Evolutionary conservation across 495 filamentous ascomycete species (phyloP).

Genomic region (Aspergillus heteromorphus): DNA sequence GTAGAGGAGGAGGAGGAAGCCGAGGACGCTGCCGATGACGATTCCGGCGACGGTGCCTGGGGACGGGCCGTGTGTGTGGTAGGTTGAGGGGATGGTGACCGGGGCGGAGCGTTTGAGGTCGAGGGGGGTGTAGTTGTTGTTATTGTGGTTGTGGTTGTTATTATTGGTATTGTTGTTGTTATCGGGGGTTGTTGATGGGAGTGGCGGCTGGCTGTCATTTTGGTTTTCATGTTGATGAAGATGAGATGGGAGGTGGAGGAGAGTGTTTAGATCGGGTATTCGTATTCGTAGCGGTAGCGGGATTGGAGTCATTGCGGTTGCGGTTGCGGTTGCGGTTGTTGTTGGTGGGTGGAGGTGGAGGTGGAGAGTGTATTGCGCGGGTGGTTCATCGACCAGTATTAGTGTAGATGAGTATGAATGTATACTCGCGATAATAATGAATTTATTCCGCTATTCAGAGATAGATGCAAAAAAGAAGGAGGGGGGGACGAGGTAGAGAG

Average conservation of each 20-base stretch:
- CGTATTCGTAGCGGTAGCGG: neutral
- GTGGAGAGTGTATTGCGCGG: neutral
- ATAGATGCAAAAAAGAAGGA: neutral
- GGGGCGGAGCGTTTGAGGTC: conserved; percentile 16
- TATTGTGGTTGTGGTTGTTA: conserved; percentile 2
- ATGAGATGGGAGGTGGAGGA: neutral
- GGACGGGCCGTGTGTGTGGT: conserved; percentile 56
- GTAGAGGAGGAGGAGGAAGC: conserved; percentile 72
- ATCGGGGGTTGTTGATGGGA: neutral
- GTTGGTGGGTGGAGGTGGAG: neutral
- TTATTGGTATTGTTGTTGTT: neutral
- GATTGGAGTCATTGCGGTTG: neutral
- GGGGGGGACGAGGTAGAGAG: neutral
- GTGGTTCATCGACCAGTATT: neutral
- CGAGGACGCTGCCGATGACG: conserved; percentile 74
- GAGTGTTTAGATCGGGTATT: neutral
- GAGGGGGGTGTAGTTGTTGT: neutral
- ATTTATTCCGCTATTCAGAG: too few species aligned
- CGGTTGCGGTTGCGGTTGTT: neutral
- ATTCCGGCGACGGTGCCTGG: conserved; percentile 79
- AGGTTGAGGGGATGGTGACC: conserved; percentile 61
- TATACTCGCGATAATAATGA: too few species aligned
- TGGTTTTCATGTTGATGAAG: neutral
- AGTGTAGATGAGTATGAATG: neutral
- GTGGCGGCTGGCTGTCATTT: neutral